These are phyloP conservation scores for Rhizophagus clarus DNA, from an alignment of 192 early-diverging fungal species.

Conservation along the genomic window DNA sequence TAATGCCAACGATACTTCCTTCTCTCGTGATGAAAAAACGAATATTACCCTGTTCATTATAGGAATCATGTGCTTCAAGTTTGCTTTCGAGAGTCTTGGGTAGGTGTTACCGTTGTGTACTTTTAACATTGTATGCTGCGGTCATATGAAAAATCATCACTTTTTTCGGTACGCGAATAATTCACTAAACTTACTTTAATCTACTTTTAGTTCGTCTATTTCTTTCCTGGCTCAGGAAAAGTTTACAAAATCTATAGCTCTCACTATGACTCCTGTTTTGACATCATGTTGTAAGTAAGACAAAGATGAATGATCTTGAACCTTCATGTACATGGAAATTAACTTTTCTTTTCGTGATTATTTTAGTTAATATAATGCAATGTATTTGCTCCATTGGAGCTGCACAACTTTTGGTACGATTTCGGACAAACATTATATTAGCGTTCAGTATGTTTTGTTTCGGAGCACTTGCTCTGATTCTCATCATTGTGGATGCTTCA, in stretches of 20 bases:
- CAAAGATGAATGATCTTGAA: background rate
- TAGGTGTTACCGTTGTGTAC: background rate
- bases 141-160: too few relatives aligned
- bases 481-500: conserved; percentile 53
- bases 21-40: conserved; percentile 49
- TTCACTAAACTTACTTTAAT: background rate
- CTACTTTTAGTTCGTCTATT: background rate
- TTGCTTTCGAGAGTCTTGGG: conserved; percentile 45
- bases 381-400: conserved; percentile 54
- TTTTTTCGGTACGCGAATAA: too few relatives aligned
- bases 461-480: conserved; percentile 45
- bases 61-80: conserved; percentile 65
- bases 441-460: conserved; percentile 48
- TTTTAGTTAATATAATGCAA: conserved; percentile 40
- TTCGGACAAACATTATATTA: conserved; percentile 44
- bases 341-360: background rate
- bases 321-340: conserved; percentile 31
- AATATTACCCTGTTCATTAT: conserved; percentile 55
- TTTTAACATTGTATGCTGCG: too few relatives aligned
- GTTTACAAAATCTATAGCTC: conserved; percentile 21
- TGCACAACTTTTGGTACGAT: conserved; percentile 52
- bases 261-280: conserved; percentile 34
- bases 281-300: conserved; percentile 27
- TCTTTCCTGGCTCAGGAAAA: background rate
- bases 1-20: conserved; percentile 5